Evolutionary conservation across 2,329 filamentous ascomycete genomes (phyloP).

Genomic region (Cladosporium sp.): DNA sequence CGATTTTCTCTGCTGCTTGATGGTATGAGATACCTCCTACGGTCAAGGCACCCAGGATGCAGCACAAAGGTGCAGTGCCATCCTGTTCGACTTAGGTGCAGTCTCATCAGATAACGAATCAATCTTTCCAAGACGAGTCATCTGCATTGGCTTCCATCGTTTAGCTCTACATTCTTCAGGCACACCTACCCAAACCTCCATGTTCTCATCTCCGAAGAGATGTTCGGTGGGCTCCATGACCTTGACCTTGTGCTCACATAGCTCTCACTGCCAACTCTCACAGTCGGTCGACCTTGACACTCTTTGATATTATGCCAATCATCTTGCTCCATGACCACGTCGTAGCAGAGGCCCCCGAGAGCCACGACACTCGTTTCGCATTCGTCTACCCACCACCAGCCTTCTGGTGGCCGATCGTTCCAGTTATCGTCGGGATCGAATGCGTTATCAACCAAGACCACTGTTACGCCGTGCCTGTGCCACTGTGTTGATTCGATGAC

Average conservation of each 20-base stretch:
- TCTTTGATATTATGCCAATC: neutral
- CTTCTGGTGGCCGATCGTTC: neutral
- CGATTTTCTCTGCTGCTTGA: neutral
- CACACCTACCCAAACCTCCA: neutral
- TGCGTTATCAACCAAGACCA: neutral
- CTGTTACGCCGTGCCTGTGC: neutral
- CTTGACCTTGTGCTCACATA: neutral
- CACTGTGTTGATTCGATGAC: neutral
- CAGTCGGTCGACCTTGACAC: neutral
- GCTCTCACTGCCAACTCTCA: neutral
- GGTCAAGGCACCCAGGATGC: neutral
- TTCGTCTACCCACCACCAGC: neutral
- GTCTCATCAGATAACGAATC: neutral
- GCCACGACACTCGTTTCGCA: conserved; percentile 3
- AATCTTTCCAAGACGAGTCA: neutral
- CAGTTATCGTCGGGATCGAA: neutral
- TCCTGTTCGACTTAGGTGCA: neutral
- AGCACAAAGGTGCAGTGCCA: neutral
- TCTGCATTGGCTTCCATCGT: neutral
- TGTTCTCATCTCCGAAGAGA: neutral
- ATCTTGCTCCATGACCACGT: neutral
- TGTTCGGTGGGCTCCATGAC: conserved; percentile 1
- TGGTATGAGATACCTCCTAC: too few relatives aligned
- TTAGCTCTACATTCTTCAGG: neutral
- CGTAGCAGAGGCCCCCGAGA: neutral